Base-by-base conservation (phyloP, 106 monocot genomes). In the Dactylorhiza incarnata region DNA sequence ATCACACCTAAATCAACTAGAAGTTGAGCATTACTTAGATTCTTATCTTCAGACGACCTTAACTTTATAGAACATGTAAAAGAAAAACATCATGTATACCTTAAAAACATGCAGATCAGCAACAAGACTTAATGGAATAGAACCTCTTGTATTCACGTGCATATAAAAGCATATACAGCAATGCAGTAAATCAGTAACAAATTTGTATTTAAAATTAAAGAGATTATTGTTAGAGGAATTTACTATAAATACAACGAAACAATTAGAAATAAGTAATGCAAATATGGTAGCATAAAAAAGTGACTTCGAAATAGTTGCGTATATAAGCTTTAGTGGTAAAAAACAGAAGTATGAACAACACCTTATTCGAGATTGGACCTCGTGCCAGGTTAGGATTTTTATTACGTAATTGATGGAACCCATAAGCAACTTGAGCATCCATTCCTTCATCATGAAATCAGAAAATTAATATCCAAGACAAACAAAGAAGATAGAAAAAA, bases 361-460 rank as follows among this genome's bases (percentile, higher is more conserved):
- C 95, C 86, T 95, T 95, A 75, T 95, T 95, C 75, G 92, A 23
- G 81, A 95, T 78, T 72, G 95, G 95, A 75, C 95, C 87, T 71
- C 79, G 87, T 45, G 95, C 91, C 65, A 95, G 84, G 73, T 86
- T 86, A 73, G 95, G 89, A 68, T 95, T 95, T 84, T 89, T 86
- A 81, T 94, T 77, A 55, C 95, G 91, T 73, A 95, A 72, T 76
- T 88, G 92, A 49, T 95, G 95, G 77, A 95, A 95, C 3, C 95
- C 91, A 89, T 95, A 84, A 49, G 95, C 95, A 78, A 95, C 89
- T 74, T 95, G 89, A 79, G 95, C 95, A 92, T 95, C 95, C 95
- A 95, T 95, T 80, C 95, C 95, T 95, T 76, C 56, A 81, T 75
- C 67, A 50, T 66, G 13, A 79, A 74, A 55, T 71, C 5, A 75